Evolutionary conservation across 2,329 filamentous ascomycete genomes (phyloP), one percentile per base, ranked within the genome.

Genomic region (Aureobasidium pullulans): DNA sequence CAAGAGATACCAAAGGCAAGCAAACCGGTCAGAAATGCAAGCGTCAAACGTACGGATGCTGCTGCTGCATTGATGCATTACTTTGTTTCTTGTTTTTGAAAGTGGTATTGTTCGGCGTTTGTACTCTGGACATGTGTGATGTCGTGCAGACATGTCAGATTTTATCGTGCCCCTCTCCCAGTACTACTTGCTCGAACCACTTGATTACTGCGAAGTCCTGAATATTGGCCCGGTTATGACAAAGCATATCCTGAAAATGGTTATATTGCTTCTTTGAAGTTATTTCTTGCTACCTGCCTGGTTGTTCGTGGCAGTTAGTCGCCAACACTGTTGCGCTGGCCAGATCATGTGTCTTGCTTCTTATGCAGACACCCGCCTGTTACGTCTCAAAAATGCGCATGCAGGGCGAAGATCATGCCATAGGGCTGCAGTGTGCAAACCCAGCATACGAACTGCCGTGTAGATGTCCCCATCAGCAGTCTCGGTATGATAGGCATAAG

Each of bases 101-200:
- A 37, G 16, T 36, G 47, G 47, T 49, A 37, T 37, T 37, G 16
- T 49, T 37, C 6, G 31, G 47, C 32, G 32, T 49, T 49, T 49
- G 47, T 49, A n/a, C 47, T 11, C 16, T 36, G 23, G 23, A 23
- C 2, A 23, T 36, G 34, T 36, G 34, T n/a, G 11, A 40, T 15
- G 48, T 52, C 36, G 48, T 52, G 48, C 48, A 52, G 34, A 52
- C 40, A 40, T 52, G 48, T 52, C 48, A 52, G 48, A 34, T 29
- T 52, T 40, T 40, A 19, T 23, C 23, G 32, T 6, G 15, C 19
- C 48, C 36, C 48, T 8, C 8, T 13, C 16, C 15, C 15, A 31
- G 48, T 52, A 15, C 15, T 40, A 52, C 48, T 52, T 40, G 48
- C 23, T 52, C 15, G 23, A 39, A 13, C 36, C 36, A 40, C 19